Evolutionary conservation across 257 asterid genomes (phyloP), one percentile per base, ranked within the genome.

Genomic region (Scutellaria galericulata): DNA sequence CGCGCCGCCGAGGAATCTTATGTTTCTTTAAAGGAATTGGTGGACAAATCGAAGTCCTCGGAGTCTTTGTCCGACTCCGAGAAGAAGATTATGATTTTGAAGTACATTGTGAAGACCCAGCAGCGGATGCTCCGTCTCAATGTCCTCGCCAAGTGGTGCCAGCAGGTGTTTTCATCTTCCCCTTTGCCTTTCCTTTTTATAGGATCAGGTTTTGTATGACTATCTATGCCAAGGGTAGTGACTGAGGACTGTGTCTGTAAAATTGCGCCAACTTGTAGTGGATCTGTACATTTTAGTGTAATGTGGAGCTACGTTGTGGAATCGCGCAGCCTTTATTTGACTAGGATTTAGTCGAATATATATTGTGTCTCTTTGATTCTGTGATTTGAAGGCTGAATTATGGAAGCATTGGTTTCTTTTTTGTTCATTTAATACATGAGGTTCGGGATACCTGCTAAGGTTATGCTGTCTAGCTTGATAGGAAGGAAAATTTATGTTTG

Each of bases 81-180:
- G 56, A 95, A 90, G 89, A 95, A 95, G 86, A 88, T 92, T 85
- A 87, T 85, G 86, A 95, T 95, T 50, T 68, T 95, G 31, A 92
- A 92, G 80, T 95, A 92, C 81, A 80, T 95, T 69, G 98, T 88
- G 58, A 95, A 86, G 87, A 92, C 98, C 72, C 98, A 92, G 87
- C 99, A 92, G 85, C 92, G 98, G 68, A 86, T 95, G 95, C 95
- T 95, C 53, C 95, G 99, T 35, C 97, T 95, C 77, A 93, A 90
- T 86, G 98, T 95, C 81, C 98, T 95, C 40, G 84, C 99, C 70
- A 95, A 95, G 86, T 95, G 99, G 99, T 90, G 97, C 77, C 98
- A 95, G 79, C 99, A 95, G 98, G 98, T 92, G 72, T 42, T 66
- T 64, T 54, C 56, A 7, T 15, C 22, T 40, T 24, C 45, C 37